phyloP scores from a whole-genome alignment of 2,329 filamentous ascomycete species.

The Tolypocladium tropicale region DNA sequence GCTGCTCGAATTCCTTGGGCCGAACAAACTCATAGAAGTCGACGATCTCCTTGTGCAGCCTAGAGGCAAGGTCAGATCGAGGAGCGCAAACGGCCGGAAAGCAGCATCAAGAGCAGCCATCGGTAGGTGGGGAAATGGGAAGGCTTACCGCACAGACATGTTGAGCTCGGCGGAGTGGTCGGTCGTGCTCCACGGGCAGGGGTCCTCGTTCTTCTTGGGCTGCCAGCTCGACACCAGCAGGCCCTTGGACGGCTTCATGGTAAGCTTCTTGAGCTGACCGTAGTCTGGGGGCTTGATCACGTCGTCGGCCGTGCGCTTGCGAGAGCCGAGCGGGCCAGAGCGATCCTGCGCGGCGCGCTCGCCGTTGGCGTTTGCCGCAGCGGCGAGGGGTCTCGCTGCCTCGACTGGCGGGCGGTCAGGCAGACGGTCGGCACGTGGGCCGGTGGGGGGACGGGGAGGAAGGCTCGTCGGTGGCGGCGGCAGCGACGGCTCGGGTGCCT shows the following conservation, averaged over 20 bases:
- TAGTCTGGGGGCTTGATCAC: conserved; percentile 50
- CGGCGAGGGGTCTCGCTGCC: conserved; percentile 7
- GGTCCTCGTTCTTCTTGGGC: conserved; percentile 26
- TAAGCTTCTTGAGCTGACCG: conserved; percentile 39
- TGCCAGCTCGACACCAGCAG: conserved; percentile 43
- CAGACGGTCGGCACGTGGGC: conserved; percentile 6
- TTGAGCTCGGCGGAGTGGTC: conserved; percentile 44
- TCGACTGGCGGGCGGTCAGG: conserved; percentile 6
- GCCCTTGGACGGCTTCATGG: conserved; percentile 39
- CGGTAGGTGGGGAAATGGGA: not conserved
- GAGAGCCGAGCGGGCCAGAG: conserved; percentile 43
- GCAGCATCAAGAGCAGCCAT: not conserved
- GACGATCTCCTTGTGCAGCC: conserved; percentile 79
- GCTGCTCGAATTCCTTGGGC: conserved; percentile 67
- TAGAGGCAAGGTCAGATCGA: conserved; percentile 19
- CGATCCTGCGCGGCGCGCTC: conserved; percentile 14
- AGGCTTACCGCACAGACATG: conserved; percentile 45
- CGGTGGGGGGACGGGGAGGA: conserved; percentile 10
- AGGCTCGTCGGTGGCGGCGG: not conserved
- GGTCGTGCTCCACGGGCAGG: conserved; percentile 52
- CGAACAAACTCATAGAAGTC: conserved; percentile 82
- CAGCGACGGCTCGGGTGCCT: not conserved
- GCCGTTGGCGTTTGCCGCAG: conserved; percentile 8
- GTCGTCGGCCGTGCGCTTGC: conserved; percentile 68
- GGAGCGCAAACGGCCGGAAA: not conserved